Evolutionary conservation across 2,329 filamentous ascomycete genomes (phyloP).

Genomic region (Colletotrichum eremochloae): DNA sequence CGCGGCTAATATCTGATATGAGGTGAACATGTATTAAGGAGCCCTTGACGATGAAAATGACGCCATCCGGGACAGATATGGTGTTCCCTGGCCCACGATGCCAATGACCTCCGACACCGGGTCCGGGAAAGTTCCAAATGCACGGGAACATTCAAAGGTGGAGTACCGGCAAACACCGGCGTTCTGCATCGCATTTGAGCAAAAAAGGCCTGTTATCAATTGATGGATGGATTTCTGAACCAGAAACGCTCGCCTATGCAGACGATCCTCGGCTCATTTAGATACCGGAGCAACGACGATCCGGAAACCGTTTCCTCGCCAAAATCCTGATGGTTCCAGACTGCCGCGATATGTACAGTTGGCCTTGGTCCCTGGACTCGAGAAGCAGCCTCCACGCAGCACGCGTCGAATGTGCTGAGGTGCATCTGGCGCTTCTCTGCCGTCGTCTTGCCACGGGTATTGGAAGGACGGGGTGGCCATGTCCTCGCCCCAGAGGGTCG

Average conservation of each 20-base stretch:
- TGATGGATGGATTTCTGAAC: background rate
- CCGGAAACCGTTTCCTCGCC: constrained; percentile 25
- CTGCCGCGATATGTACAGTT: constrained; percentile 33
- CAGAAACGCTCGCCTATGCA: too few species aligned
- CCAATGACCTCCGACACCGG: constrained; percentile 6
- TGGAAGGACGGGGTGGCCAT: constrained; percentile 21
- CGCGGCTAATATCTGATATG: background rate
- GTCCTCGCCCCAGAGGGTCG: constrained; percentile 30
- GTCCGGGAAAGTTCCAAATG: background rate
- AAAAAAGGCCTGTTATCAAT: background rate
- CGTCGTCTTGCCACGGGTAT: constrained; percentile 22
- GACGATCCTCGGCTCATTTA: too few species aligned
- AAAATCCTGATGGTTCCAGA: constrained; percentile 23
- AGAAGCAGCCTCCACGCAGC: constrained; percentile 18
- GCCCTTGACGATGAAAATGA: background rate
- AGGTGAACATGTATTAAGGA: too few species aligned
- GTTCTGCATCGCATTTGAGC: background rate
- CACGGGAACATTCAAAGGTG: background rate
- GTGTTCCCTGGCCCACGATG: background rate
- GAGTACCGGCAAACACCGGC: constrained; percentile 2
- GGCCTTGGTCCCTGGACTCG: constrained; percentile 21
- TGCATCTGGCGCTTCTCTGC: background rate
- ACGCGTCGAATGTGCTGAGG: background rate
- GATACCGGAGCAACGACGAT: background rate
- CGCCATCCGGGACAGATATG: constrained; percentile 23